Percentiles rank a stretch among this genome's conserved stretches.
phyloP scores from a whole-genome alignment of 768 basidiomycete genomes.

The Porpolomopsis calyptriformis region DNA sequence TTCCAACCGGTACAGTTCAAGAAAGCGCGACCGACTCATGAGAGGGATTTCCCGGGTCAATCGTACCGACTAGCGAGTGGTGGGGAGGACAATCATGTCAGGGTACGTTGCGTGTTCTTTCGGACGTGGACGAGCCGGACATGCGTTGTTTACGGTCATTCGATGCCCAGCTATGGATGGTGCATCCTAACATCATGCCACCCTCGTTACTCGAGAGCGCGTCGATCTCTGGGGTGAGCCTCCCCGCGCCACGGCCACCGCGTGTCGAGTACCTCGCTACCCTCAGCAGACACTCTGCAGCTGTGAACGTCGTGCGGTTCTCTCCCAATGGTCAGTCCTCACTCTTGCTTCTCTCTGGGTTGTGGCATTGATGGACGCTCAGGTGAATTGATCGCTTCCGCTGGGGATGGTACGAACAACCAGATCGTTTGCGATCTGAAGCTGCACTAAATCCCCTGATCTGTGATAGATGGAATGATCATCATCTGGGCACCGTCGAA shows the following conservation, averaged over 20 bases:
- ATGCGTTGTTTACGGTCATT: neutral
- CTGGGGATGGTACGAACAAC: conserved; percentile 76
- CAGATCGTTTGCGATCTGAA: neutral
- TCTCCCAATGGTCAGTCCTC: conserved; percentile 71
- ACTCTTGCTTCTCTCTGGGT: neutral
- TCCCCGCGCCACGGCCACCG: conserved; percentile 40
- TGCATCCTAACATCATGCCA: conserved; percentile 81
- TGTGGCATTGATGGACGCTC: conserved; percentile 4
- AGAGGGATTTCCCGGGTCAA: conserved; percentile 53
- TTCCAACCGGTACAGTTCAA: conserved; percentile 81
- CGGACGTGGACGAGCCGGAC: neutral
- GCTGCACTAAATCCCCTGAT: conserved; percentile 2
- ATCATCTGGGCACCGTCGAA: conserved; percentile 88
- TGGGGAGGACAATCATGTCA: conserved; percentile 93
- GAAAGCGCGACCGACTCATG: conserved; percentile 58
- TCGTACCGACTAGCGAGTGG: conserved; percentile 89
- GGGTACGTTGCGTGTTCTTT: conserved; percentile 51
- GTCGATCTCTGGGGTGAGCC: conserved; percentile 17
- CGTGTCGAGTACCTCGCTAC: conserved; percentile 95
- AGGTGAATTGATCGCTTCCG: conserved; percentile 92
- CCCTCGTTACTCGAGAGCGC: conserved; percentile 40
- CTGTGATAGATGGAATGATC: conserved; percentile 79
- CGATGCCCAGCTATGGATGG: conserved; percentile 73
- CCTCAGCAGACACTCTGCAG: conserved; percentile 81
- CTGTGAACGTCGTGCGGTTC: conserved; percentile 94